Percentiles rank a stretch among this genome's conserved stretches.
phyloP scores from a whole-genome alignment of 768 basidiomycete genomes.

The Lentinula sp. region DNA sequence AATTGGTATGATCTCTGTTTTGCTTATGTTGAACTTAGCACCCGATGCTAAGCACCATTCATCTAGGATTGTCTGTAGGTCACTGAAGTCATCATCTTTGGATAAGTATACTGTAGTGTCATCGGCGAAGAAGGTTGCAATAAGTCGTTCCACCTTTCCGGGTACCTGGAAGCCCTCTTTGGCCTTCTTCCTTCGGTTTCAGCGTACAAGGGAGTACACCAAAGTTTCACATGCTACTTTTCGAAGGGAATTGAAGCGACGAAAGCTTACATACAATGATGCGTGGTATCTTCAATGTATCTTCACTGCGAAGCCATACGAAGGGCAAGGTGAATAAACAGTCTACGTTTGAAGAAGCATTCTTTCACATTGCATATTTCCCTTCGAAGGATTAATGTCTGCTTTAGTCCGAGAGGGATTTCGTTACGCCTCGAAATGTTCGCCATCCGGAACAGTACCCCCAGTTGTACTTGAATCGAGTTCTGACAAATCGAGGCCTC shows the following conservation, averaged over 20 bases:
- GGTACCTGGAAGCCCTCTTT: conserved; percentile 19
- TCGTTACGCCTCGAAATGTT: neutral
- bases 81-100: conserved; percentile 18
- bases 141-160: conserved; percentile 13
- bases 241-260: neutral
- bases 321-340: neutral
- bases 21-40: conserved; percentile 34
- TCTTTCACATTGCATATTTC: no score
- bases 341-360: neutral
- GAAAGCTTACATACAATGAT: neutral
- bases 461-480: neutral
- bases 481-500: neutral
- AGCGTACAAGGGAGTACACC: neutral
- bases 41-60: conserved; percentile 33
- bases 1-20: conserved; percentile 28
- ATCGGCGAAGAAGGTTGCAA: conserved; percentile 32
- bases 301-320: neutral
- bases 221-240: neutral
- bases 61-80: conserved; percentile 20
- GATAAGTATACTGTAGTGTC: conserved; percentile 32
- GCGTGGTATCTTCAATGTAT: neutral
- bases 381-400: neutral
- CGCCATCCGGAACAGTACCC: neutral
- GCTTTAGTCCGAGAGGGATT: neutral
- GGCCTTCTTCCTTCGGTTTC: neutral